phyloP scores from a whole-genome alignment of 139 green algal genomes.

The Deuterostichococcus epilithicus region DNA sequence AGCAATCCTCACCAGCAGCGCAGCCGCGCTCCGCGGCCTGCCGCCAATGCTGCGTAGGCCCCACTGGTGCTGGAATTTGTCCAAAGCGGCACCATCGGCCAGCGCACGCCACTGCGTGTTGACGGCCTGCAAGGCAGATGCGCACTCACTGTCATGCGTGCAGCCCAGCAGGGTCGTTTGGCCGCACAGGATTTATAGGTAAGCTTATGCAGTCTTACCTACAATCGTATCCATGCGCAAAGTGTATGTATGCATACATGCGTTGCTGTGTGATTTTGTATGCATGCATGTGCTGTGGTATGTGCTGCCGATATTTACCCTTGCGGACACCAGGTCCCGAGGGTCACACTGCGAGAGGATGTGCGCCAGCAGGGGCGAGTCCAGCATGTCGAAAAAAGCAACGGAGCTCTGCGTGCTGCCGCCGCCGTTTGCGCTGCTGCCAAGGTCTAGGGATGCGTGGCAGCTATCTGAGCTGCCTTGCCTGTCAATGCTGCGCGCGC shows the following conservation, averaged over 20 bases:
- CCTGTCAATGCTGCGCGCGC: too few species aligned
- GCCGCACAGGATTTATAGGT: too few species aligned
- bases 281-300: too few species aligned
- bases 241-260: too few species aligned
- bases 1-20: background rate
- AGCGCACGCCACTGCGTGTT: background rate
- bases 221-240: too few species aligned
- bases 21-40: background rate
- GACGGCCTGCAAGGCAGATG: background rate
- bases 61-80: background rate
- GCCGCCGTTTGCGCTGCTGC: too few species aligned
- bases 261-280: too few species aligned
- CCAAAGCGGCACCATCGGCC: background rate
- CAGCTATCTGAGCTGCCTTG: background rate
- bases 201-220: too few species aligned
- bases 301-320: background rate
- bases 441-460: background rate
- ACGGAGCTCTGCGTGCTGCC: too few species aligned
- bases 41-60: background rate
- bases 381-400: background rate
- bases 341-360: background rate
- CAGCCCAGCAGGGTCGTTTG: too few species aligned
- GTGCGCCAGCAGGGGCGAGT: background rate
- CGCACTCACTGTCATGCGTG: too few species aligned
- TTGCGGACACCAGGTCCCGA: background rate